Percentiles rank a stretch among this genome's conserved stretches.
Conservation (phyloP, 2,329 filamentous ascomycete genomes). For the Clarireedia monteithiana region DNA sequence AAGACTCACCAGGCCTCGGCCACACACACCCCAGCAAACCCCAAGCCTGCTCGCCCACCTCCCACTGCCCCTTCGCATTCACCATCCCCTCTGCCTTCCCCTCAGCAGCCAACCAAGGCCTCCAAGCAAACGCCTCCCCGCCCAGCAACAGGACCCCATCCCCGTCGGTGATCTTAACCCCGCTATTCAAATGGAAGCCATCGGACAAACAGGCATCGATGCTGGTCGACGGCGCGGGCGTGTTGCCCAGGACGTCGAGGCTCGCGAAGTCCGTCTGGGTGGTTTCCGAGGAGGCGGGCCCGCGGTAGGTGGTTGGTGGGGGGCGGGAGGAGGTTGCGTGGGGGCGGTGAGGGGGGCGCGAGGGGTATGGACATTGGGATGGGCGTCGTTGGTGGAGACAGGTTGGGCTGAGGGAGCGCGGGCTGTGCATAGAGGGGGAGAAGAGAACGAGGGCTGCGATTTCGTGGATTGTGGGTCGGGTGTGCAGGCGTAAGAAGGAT, state of each 20-base stretch:
- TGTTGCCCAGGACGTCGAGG: conserved; percentile 71
- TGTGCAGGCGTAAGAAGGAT: conserved; percentile 3
- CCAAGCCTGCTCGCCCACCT: conserved; percentile 63
- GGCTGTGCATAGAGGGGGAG: neutral
- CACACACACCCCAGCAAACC: conserved; percentile 70
- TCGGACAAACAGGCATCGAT: conserved; percentile 76
- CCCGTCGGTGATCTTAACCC: conserved; percentile 48
- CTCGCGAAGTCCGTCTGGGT: conserved; percentile 64
- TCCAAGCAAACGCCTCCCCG: conserved; percentile 84
- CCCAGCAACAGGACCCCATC: conserved; percentile 71
- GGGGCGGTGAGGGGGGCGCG: neutral
- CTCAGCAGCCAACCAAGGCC: conserved; percentile 58
- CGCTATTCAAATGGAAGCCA: conserved; percentile 83
- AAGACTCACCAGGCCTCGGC: conserved; percentile 73
- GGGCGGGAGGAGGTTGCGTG: neutral
- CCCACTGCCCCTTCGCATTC: conserved; percentile 76
- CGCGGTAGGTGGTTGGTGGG: conserved; percentile 39
- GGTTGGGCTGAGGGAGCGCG: neutral
- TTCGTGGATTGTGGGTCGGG: conserved; percentile 23
- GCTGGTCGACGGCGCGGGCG: conserved; percentile 69
- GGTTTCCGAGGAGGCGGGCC: conserved; percentile 50
- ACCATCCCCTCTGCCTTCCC: conserved; percentile 41
- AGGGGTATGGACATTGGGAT: neutral
- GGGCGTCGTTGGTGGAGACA: neutral
- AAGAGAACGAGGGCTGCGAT: conserved; percentile 21